These are phyloP conservation scores for Amoebophrya sp. DNA, from an alignment of 169 alveolate species.

Conservation along the genomic window DNA sequence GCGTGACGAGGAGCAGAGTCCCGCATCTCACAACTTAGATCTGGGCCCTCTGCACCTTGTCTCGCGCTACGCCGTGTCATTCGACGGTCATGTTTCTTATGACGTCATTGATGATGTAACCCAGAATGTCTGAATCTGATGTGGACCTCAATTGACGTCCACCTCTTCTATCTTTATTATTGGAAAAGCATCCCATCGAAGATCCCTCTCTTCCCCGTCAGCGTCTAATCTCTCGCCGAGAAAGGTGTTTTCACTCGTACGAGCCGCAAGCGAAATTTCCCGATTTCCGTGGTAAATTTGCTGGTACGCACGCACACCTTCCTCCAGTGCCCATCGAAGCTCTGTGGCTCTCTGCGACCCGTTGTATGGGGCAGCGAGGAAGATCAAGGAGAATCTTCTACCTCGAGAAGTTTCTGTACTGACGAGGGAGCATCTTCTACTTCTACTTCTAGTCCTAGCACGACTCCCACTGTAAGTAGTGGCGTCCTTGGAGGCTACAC, in stretches of 20 bases:
- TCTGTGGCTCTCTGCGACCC: background rate
- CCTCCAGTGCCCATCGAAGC: background rate
- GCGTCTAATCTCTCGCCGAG: too few species aligned
- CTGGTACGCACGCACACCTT: background rate
- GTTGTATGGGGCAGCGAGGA: background rate
- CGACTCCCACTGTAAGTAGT: background rate
- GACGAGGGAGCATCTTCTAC: background rate
- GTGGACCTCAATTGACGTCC: too few species aligned
- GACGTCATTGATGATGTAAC: background rate
- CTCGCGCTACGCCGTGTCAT: background rate
- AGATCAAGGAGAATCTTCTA: background rate
- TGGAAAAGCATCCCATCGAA: background rate
- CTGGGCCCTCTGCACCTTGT: background rate
- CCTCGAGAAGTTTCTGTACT: background rate
- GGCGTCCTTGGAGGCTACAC: background rate
- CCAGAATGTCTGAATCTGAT: too few species aligned
- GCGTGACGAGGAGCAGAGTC: background rate
- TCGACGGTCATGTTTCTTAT: background rate
- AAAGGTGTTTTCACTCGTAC: too few species aligned
- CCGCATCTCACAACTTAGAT: background rate
- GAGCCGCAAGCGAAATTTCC: background rate
- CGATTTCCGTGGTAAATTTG: background rate
- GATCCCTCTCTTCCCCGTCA: too few species aligned
- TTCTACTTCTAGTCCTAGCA: background rate
- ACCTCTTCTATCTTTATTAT: background rate